Base-by-base conservation (phyloP, 768 basidiomycete genomes). In the Cystofilobasidium macerans region DNA sequence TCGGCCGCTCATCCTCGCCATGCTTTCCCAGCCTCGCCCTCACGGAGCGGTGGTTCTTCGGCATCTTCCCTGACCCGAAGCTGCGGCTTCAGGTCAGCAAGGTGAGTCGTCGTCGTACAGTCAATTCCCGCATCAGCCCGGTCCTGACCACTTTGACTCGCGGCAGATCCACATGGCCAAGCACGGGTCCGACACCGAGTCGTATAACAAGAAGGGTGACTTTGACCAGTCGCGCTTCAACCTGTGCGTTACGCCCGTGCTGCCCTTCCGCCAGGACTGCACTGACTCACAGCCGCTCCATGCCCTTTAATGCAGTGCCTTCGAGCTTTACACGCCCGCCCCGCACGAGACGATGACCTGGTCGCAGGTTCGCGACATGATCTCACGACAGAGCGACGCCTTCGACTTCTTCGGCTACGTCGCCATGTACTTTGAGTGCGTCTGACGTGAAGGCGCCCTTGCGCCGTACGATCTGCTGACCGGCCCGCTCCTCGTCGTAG, bases 161-260 rank as follows among this genome's bases (percentile, higher is more conserved):
- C 40, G 14, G 20, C 30, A 32, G 45, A 77, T 79, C 53, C 77
- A 79, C 57, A 72, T 74, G 33, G 71, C 70, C 59, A 79, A 80
- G 69, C 80, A 81, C 67, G 80, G 80, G 1, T 77, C 76, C 24
- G 80, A 80, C 71, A 77, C 78, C 18, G 79, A 77, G n/a, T 62
- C 70, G 5, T 79, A 78, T 65, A 78, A 78, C 63, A 74, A 74
- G 60, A 77, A 79, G 68, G 65, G 58, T 2, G 33, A 45, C 22
- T 64, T 64, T 32, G 63, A 64, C 32, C 22, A 26, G n/a, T 56
- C 51, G 7, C 42, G 63, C 14, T 64, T 64, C 35, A 56, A 64
- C 18, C 35, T 57, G 54, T 64, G 35, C 32, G 63, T 51, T 16
- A 11, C 4, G 22, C 14, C 30, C 32, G 4, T 24, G 14, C 60